Base-by-base conservation (phyloP, 1,284 basidiomycete genomes). In the Tilletia walkeri region DNA sequence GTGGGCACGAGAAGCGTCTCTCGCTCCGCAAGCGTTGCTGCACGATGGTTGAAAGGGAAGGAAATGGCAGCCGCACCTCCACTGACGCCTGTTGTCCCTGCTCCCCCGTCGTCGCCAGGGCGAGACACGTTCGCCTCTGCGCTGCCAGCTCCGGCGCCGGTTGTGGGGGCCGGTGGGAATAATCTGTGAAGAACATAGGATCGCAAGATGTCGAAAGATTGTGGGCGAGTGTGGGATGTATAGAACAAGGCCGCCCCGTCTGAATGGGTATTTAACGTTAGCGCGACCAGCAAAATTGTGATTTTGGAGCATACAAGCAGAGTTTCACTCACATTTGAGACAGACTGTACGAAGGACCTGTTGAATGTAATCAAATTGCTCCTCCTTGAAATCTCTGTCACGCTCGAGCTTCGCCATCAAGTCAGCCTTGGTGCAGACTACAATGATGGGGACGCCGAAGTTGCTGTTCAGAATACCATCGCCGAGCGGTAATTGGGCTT, bases 241-340 rank as follows among this genome's bases (percentile, higher is more conserved):
- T 95, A 97, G 84, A 97, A 95, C 56, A 99, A 85, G 0, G 89
- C 89, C 0, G 95, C 94, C 30, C 96, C 96, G 81, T 97, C 94
- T 94, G 73, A 49, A 5, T 0, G 59, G 30, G 49, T 5, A 49
- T 50, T 30, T 12, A n/a, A 69, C 24, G 34, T 65, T 18, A 38
- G 68, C 49, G 47, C 54, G 48, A 56, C 7, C 70, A 66, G 50
- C 68, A 39, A 39, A 3, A 20, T 54, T 30, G 24, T 1, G 45
- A 14, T 39, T 39, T 30, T 53, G 50, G 7, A 41, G 63, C n/a
- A 41, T 38, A 38, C 63, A 65, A 20, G 24, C 4, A 39, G 34
- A 10, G 9, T 5, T 24, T 41, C 34, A 87, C 92, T 81, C 78
- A 94, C 94, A 96, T 84, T 93, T 92, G 67, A 98, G 85, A 80